Base-by-base conservation (phyloP, 805 yeast genomes). In the Candida namnaoensis region DNA sequence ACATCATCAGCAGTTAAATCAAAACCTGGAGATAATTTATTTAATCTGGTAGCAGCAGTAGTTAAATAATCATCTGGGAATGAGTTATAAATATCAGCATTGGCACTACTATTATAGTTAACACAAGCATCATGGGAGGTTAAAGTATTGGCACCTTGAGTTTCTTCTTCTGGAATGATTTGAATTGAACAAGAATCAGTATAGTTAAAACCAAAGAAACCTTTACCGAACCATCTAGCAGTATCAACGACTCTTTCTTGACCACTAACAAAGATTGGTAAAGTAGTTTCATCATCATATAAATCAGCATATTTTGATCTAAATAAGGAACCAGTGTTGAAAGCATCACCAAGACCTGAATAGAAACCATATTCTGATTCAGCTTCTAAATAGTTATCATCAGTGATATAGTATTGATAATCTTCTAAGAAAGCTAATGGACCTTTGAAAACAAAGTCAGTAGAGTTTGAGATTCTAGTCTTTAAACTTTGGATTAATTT, bases 31-130 rank as follows among this genome's bases (percentile, higher is more conserved):
- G 84, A 76, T 39, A 70, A 65, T 37, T 57, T 56, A 51, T 73
- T 73, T 39, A 84, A 62, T 51, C 95, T 70, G n/a, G 57, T 57
- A 7, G 80, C 72, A 27, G 86, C 85, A 19, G 58, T 64, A 7
- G 58, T 50, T 47, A 82, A 66, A 57, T 75, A 83, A 4, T 44
- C 41, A 8, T 47, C 43, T 5, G 54, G 45, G 43, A 52, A 57
- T 3, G 44, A 42, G 15, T 41, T 49, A 26, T 46, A 34, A 13
- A 51, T 34, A n/a, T 47, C 52, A 26, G 41, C 39, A 36, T 49
- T 39, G 4, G 39, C 47, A 23, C 50, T 45, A 19, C 44, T 51
- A 44, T 69, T 52, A 50, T 57, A 72, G 24, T 61, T 57, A 19
- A 45, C 48, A 52, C 80, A 74, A 5, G 71, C 71, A 42, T 58